phyloP scores from a whole-genome alignment of 768 basidiomycete genomes.

The Gloeopeniophorella convolvens region DNA sequence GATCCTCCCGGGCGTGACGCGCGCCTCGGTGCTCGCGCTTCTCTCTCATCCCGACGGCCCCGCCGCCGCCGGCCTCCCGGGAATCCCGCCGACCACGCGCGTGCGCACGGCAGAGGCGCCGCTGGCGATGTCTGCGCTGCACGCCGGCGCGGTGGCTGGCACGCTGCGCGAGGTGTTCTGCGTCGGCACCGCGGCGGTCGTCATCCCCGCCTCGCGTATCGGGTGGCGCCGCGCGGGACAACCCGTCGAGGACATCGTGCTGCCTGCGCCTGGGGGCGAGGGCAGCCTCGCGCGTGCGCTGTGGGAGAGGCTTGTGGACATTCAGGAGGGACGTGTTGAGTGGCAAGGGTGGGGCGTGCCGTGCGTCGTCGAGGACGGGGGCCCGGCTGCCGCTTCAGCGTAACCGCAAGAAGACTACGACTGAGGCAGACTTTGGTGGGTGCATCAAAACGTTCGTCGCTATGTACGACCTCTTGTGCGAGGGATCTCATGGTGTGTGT shows the following conservation, averaged over 20 bases:
- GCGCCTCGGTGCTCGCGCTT: constrained; percentile 75
- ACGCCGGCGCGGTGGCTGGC: constrained; percentile 43
- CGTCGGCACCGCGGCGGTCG: constrained; percentile 77
- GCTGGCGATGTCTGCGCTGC: constrained; percentile 40
- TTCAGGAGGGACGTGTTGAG: constrained; percentile 61
- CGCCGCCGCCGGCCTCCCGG: constrained; percentile 32
- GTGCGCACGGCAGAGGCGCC: constrained; percentile 38
- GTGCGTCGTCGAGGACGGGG: too few species aligned
- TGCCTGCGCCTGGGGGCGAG: constrained; percentile 49
- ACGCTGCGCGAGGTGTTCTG: constrained; percentile 77
- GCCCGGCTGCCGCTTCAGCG: too few species aligned
- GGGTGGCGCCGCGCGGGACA: constrained; percentile 50
- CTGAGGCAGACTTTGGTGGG: too few species aligned
- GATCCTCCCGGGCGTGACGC: constrained; percentile 89
- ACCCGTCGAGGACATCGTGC: constrained; percentile 8
- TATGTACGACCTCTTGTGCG: too few species aligned
- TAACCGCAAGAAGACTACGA: too few species aligned
- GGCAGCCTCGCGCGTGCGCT: constrained; percentile 59
- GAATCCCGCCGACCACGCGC: constrained; percentile 38
- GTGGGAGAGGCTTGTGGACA: constrained; percentile 64
- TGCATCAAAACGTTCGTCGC: too few species aligned
- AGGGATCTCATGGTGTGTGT: too few species aligned
- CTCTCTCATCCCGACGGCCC: constrained; percentile 60
- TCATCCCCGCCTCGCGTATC: constrained; percentile 64
- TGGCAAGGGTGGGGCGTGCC: constrained; percentile 62